Percentiles rank a stretch among this genome's conserved stretches.
Evolutionary conservation across 2,329 filamentous ascomycete genomes (phyloP).

Genomic region (Metarhizium sp.): DNA sequence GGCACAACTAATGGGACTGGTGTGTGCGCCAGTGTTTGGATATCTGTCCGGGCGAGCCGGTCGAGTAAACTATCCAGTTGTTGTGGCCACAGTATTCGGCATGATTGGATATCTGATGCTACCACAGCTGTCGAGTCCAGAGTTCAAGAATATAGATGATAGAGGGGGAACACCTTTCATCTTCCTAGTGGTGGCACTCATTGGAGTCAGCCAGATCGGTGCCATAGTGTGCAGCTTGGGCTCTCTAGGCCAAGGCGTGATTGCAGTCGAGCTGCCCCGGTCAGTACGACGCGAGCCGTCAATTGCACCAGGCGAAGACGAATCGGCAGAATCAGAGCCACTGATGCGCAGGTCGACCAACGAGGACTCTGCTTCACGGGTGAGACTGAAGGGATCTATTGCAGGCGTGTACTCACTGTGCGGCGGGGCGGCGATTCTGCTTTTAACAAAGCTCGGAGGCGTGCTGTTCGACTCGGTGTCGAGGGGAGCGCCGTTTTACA

Average conservation of each 20-base stretch:
- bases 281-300: conserved; percentile 15
- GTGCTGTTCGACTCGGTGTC: conserved; percentile 71
- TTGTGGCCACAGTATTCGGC: conserved; percentile 63
- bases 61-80: conserved; percentile 62
- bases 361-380: conserved; percentile 32
- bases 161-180: conserved; percentile 59
- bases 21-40: conserved; percentile 81
- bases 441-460: conserved; percentile 87
- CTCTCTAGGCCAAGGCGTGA: conserved; percentile 71
- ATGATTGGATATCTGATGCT: conserved; percentile 71
- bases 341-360: conserved; percentile 24
- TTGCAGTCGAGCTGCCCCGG: conserved; percentile 38
- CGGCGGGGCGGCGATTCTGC: conserved; percentile 79
- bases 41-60: conserved; percentile 64
- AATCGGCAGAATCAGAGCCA: conserved; percentile 31
- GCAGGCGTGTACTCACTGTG: conserved; percentile 90
- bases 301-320: conserved; percentile 26
- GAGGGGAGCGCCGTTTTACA: conserved; percentile 77
- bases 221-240: conserved; percentile 95
- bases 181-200: conserved; percentile 66
- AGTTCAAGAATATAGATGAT: conserved; percentile 54
- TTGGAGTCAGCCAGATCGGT: conserved; percentile 91
- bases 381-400: conserved; percentile 79
- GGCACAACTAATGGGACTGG: conserved; percentile 75
- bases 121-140: conserved; percentile 66